Base-by-base conservation (phyloP, 495 filamentous ascomycete species). In the Lophiotrema nucula region DNA sequence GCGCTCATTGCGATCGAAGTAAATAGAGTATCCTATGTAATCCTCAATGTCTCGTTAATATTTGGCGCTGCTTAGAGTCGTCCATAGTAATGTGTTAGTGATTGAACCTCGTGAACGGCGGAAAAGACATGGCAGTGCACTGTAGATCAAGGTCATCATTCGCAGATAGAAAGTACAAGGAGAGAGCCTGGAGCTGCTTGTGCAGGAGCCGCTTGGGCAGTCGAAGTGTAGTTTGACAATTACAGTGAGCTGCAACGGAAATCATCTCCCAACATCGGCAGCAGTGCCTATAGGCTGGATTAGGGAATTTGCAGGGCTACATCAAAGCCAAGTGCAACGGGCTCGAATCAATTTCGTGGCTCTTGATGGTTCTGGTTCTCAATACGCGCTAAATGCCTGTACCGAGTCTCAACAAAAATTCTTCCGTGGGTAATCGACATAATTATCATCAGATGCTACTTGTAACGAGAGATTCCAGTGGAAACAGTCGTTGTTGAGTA, bases 201-300 rank as follows among this genome's bases (percentile, higher is more conserved):
- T n/a, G n/a, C n/a, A n/a, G n/a, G n/a, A n/a, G n/a, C n/a, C n/a
- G n/a, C n/a, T n/a, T n/a, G n/a, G n/a, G n/a, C n/a, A n/a, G n/a
- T n/a, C n/a, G n/a, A n/a, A n/a, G n/a, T n/a, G n/a, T 18, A 16
- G 46, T 49, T 33, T 46, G 43, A 49, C 46, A 27, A n/a, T 23
- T 46, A 19, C 16, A 26, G 27, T 23, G 39, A 12, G 39, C 39
- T 21, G 39, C 39, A 10, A 8, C 6, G 39, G 11, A 18, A 43
- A 6, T 43, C 18, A 8, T 35, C 31, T 35, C 15, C 31, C 31
- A 8, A 35, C 31, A 35, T 8, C 31, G 31, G 31, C 8, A 35
- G 15, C 8, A 15, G 15, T 8, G 31, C 31, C 31, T 35, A 35
- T 35, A 8, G 31, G 31, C 31, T 8, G 31, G 31, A 8, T 35